Evolutionary conservation across 2,329 filamentous ascomycete species (phyloP).

Genomic region (Neophaeococcomyces aloes): DNA sequence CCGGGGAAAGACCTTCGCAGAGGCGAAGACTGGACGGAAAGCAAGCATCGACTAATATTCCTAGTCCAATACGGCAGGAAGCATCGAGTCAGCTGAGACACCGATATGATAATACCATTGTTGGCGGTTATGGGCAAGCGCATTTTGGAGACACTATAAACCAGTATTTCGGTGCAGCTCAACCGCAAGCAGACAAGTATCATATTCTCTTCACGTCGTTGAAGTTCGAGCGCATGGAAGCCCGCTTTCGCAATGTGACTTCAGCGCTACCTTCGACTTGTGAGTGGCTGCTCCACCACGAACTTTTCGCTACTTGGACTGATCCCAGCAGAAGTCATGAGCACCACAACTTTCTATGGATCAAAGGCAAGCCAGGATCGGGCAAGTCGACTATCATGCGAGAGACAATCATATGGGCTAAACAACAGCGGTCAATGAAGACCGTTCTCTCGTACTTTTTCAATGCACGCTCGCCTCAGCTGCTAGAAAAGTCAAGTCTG

Average conservation of each 20-base stretch:
- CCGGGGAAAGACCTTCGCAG: too few relatives aligned
- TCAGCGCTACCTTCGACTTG: background rate
- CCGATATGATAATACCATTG: too few relatives aligned
- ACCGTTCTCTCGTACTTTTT: constrained; percentile 40
- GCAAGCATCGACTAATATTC: too few relatives aligned
- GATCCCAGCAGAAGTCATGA: constrained; percentile 17
- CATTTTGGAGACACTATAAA: too few relatives aligned
- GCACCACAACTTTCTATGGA: constrained; percentile 28
- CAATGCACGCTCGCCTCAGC: constrained; percentile 33
- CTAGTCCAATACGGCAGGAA: too few relatives aligned
- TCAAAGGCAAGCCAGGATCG: constrained; percentile 31
- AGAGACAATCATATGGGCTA: constrained; percentile 12
- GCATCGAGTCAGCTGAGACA: too few relatives aligned
- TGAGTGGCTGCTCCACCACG: constrained; percentile 26
- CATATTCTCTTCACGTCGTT: background rate
- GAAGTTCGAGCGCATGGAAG: constrained; percentile 5
- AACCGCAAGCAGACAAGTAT: background rate
- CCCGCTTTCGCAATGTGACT: background rate
- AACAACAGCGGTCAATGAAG: background rate
- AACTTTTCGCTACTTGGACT: constrained; percentile 33
- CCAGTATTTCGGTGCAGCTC: too few relatives aligned
- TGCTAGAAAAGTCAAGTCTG: constrained; percentile 34
- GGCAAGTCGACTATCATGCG: constrained; percentile 32
- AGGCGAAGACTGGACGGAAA: too few relatives aligned
- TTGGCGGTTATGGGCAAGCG: too few relatives aligned